These are phyloP conservation scores for Pyronema domesticum DNA, from an alignment of 495 filamentous ascomycete species.

Conservation along the genomic window DNA sequence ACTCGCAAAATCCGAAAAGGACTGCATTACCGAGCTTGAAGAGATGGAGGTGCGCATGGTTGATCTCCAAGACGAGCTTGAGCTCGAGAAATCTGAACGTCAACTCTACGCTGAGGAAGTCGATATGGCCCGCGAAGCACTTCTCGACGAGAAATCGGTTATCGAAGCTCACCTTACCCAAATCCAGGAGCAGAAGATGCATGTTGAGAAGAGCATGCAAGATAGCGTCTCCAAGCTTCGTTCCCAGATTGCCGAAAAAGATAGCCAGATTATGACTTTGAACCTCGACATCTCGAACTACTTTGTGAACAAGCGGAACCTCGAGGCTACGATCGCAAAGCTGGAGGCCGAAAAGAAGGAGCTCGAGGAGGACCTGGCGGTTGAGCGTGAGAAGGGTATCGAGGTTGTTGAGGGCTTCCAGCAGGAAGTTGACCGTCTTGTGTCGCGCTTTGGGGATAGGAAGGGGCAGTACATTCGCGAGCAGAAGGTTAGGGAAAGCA, in stretches of 20 bases:
- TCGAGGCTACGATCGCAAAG: constrained; percentile 3
- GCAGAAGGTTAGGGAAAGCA: constrained; percentile 5
- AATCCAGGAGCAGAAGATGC: neutral
- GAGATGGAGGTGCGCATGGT: constrained; percentile 8
- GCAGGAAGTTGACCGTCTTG: constrained; percentile 11
- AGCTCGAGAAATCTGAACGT: constrained; percentile 10
- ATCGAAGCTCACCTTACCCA: constrained; percentile 5
- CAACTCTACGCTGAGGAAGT: constrained; percentile 14
- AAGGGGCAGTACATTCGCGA: constrained; percentile 13
- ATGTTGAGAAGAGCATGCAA: neutral
- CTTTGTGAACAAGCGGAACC: constrained; percentile 6
- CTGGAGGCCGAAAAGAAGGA: constrained; percentile 6
- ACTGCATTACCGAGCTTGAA: constrained; percentile 5
- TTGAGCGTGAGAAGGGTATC: constrained; percentile 10
- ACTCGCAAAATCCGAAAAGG: neutral
- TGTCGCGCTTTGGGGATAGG: constrained; percentile 15
- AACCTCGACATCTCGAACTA: constrained; percentile 2
- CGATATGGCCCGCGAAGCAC: constrained; percentile 2
- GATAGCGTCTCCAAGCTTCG: constrained; percentile 7
- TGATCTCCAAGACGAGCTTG: constrained; percentile 10
- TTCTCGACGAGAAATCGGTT: constrained; percentile 6
- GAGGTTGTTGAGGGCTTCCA: constrained; percentile 8
- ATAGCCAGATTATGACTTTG: constrained; percentile 8
- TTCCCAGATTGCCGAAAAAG: constrained; percentile 6
- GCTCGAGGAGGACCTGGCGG: constrained; percentile 8